A percentile compares a stretch with the other conserved stretches of the same genome.
These are phyloP conservation scores for Plenodomus tracheiphilus DNA, from an alignment of 2,329 filamentous ascomycete species.

Conservation along the genomic window DNA sequence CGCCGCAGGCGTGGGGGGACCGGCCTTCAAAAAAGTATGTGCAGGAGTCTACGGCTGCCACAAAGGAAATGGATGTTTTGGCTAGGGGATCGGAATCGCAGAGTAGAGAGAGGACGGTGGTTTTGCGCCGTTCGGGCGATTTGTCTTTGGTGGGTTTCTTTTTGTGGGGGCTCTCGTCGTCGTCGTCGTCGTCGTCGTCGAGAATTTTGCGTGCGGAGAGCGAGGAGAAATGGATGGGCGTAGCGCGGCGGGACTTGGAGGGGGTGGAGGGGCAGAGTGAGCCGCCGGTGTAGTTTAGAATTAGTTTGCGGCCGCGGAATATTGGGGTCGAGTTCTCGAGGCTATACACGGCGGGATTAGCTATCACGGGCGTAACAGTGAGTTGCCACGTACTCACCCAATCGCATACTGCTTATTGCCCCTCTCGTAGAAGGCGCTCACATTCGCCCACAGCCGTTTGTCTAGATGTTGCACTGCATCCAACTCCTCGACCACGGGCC, in stretches of 20 bases:
- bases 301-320: slow-evolving; percentile 67
- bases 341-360: slow-evolving; percentile 43
- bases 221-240: slow-evolving; percentile 26
- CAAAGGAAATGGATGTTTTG: slow-evolving; percentile 76
- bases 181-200: slow-evolving; percentile 43
- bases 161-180: slow-evolving; percentile 37
- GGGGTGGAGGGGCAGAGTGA: slow-evolving; percentile 49
- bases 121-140: slow-evolving; percentile 64
- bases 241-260: slow-evolving; percentile 19
- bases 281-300: slow-evolving; percentile 56
- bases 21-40: slow-evolving; percentile 95
- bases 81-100: slow-evolving; percentile 82
- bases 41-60: slow-evolving; percentile 88
- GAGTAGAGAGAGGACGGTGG: slow-evolving; percentile 86
- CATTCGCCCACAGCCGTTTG: slow-evolving; percentile 66
- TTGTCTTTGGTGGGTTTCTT: slow-evolving; percentile 55
- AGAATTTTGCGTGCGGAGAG: slow-evolving; percentile 44
- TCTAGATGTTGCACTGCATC: slow-evolving; percentile 67
- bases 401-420: slow-evolving; percentile 72
- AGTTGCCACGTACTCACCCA: no score
- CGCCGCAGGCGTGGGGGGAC: slow-evolving; percentile 82
- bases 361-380: not conserved
- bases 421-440: slow-evolving; percentile 75
- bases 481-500: slow-evolving; percentile 69
- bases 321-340: slow-evolving; percentile 58